A percentile compares a stretch with the other conserved stretches of the same genome.
Evolutionary conservation across 306 rosid genomes (phyloP).

Genomic region (Sindora glabra): DNA sequence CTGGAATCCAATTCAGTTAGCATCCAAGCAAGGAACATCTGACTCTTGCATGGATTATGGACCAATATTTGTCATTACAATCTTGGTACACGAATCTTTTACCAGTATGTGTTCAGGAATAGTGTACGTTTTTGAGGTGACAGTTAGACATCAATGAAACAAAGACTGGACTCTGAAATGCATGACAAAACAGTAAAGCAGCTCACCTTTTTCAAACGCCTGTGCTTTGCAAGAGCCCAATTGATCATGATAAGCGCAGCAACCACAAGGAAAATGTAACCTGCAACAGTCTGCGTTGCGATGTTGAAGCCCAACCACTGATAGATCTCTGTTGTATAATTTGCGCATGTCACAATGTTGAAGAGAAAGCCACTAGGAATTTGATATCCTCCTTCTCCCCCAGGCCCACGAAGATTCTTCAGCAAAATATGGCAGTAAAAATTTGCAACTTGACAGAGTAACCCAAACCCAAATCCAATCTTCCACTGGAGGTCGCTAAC

Average conservation of each 20-base stretch:
- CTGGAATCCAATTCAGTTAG: not conserved
- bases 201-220: conserved; percentile 83
- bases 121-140: not conserved
- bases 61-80: not conserved
- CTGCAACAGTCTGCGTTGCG: conserved; percentile 89
- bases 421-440: conserved; percentile 82
- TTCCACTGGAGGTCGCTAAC: conserved; percentile 83
- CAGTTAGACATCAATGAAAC: not conserved
- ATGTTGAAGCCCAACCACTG: conserved; percentile 98
- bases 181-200: not conserved
- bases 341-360: conserved; percentile 92
- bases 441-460: conserved; percentile 63
- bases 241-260: conserved; percentile 87
- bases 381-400: conserved; percentile 87
- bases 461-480: conserved; percentile 80
- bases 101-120: not conserved
- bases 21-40: not conserved
- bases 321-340: conserved; percentile 92
- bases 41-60: too few species aligned
- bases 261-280: conserved; percentile 62
- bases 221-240: conserved; percentile 96
- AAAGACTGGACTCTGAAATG: not conserved
- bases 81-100: not conserved
- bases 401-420: conserved; percentile 72
- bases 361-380: conserved; percentile 87